Evolutionary conservation across 2,329 filamentous ascomycete species (phyloP).

Genomic region (Aspergillus piperis): DNA sequence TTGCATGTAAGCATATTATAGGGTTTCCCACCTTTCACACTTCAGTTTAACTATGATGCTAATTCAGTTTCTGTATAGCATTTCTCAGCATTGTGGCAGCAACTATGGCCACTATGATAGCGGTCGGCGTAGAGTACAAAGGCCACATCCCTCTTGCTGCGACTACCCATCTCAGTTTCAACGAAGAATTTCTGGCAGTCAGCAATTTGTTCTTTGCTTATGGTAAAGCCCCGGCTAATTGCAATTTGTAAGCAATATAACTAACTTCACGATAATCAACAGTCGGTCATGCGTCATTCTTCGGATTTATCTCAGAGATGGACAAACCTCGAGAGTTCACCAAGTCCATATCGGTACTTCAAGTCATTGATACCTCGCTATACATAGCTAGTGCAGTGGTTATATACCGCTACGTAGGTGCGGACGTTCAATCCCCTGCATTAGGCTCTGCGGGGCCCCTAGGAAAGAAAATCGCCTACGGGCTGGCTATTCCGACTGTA

Average conservation of each 20-base stretch:
- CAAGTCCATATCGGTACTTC: conserved; percentile 64
- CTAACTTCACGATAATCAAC: not conserved
- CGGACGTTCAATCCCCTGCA: conserved; percentile 63
- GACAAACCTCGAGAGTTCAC: conserved; percentile 60
- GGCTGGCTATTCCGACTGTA: conserved; percentile 65
- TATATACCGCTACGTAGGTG: conserved; percentile 67
- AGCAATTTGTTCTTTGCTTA: conserved; percentile 72
- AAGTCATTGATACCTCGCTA: conserved; percentile 60
- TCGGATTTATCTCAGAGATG: conserved; percentile 66
- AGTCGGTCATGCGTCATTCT: conserved; percentile 65
- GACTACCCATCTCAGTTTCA: conserved; percentile 48
- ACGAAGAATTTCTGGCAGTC: conserved; percentile 60
- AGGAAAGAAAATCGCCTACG: conserved; percentile 66
- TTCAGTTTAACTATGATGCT: not conserved
- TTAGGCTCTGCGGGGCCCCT: conserved; percentile 60
- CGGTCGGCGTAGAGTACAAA: conserved; percentile 57
- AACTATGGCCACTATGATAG: conserved; percentile 66
- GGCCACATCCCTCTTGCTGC: conserved; percentile 38
- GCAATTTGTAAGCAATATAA: not conserved
- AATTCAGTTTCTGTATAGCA: conserved; percentile 36
- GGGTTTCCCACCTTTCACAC: not conserved
- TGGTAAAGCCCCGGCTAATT: conserved; percentile 34
- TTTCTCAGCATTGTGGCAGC: conserved; percentile 65
- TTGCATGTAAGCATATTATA: conserved; percentile 49
- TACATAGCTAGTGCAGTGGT: conserved; percentile 67